Evolutionary conservation across 1,139 yeast species (phyloP).

Genomic region (Ogataea hybrid): DNA sequence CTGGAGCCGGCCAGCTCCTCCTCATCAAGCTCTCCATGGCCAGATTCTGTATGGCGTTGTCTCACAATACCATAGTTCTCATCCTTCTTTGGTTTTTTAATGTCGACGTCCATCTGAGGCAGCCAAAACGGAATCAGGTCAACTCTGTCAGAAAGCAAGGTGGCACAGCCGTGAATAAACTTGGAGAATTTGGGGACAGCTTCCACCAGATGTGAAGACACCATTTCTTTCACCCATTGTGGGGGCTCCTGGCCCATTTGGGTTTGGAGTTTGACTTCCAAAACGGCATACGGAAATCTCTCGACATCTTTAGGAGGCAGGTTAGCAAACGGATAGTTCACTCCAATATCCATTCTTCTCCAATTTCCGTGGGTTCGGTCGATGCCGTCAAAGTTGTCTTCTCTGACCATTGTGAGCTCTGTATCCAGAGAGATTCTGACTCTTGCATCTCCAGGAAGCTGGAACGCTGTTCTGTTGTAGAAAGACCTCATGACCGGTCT

Average conservation of each 20-base stretch:
- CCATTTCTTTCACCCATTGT: constrained; percentile 91
- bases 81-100: constrained; percentile 79
- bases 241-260: constrained; percentile 99
- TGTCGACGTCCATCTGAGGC: constrained; percentile 97
- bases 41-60: constrained; percentile 30
- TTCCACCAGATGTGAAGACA: constrained; percentile 89
- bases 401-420: constrained; percentile 93
- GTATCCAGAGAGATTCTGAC: constrained; percentile 97
- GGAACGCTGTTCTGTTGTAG: constrained; percentile 97
- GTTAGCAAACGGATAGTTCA: constrained; percentile 91
- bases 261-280: constrained; percentile 95
- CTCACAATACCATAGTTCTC: constrained; percentile 57
- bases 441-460: constrained; percentile 97
- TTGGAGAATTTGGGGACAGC: constrained; percentile 98
- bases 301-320: constrained; percentile 81
- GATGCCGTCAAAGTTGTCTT: constrained; percentile 90
- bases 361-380: constrained; percentile 92
- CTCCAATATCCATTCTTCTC: constrained; percentile 98
- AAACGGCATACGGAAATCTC: constrained; percentile 94
- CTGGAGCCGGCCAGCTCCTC: constrained; percentile 43
- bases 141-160: constrained; percentile 78
- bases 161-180: constrained; percentile 93
- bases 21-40: constrained; percentile 41
- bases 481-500: constrained; percentile 96
- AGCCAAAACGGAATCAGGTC: constrained; percentile 92